Percentiles rank a stretch among this genome's conserved stretches.
Conservation (phyloP, 2,329 filamentous ascomycete genomes). For the Davidsoniella virescens region DNA sequence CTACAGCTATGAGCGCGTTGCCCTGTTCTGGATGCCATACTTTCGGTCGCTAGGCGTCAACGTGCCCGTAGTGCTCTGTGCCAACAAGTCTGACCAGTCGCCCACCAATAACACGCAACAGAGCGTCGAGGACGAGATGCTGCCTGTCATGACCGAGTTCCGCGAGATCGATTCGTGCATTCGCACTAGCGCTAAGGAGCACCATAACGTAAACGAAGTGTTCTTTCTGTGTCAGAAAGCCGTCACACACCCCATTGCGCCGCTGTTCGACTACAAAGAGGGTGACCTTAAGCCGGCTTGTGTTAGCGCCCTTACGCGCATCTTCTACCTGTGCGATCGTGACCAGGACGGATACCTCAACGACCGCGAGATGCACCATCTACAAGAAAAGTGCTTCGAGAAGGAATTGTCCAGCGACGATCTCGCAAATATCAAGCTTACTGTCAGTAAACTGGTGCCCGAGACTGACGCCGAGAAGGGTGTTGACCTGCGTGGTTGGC, state of each 20-base stretch:
- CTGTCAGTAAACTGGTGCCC: conserved; percentile 55
- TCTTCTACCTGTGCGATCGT: conserved; percentile 93
- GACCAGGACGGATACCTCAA: conserved; percentile 89
- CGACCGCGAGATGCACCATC: conserved; percentile 77
- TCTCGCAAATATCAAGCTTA: conserved; percentile 77
- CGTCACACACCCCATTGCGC: conserved; percentile 90
- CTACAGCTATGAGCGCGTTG: conserved; percentile 96
- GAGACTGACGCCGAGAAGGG: conserved; percentile 49
- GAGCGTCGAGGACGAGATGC: conserved; percentile 90
- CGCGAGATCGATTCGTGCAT: conserved; percentile 98
- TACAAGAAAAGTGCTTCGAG: conserved; percentile 83
- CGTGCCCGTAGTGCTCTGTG: conserved; percentile 88
- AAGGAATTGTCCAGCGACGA: conserved; percentile 70
- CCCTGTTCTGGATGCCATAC: conserved; percentile 96
- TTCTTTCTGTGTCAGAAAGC: conserved; percentile 98
- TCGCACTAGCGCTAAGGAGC: conserved; percentile 77
- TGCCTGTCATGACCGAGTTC: conserved; percentile 96
- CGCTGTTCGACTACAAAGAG: conserved; percentile 93
- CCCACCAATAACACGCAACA: conserved; percentile 61
- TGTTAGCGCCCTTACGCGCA: conserved; percentile 66
- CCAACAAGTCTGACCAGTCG: conserved; percentile 89
- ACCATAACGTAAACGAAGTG: conserved; percentile 86
- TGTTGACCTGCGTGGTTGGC: conserved; percentile 67
- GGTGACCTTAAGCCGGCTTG: conserved; percentile 73
- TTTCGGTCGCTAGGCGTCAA: conserved; percentile 97